Base-by-base conservation (phyloP, 306 rosid genomes). In the Quercus cerris region DNA sequence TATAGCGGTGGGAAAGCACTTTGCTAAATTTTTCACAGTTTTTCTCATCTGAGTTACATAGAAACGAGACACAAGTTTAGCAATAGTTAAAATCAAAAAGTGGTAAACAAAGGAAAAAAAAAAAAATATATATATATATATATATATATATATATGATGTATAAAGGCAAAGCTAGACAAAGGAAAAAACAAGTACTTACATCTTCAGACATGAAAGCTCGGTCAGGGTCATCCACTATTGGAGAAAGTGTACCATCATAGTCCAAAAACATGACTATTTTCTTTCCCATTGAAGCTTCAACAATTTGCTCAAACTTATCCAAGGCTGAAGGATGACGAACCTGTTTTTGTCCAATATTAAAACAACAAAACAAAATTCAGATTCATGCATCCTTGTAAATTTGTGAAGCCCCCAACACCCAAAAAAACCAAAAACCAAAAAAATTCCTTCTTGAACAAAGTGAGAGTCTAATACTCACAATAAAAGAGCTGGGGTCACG, bases 231-330 rank as follows among this genome's bases (percentile, higher is more conserved):
- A 8, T 91, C 92, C 0, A 94, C 99, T 35, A 94, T 94, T 3
- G 99, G 99, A 0, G 99, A 93, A 49, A 94, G 88, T 1, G 99
- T 94, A 33, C 99, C 99, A 62, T 94, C 99, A 3, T 94, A 94
- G 78, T 94, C 99, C 31, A 94, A 67, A 41, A 94, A 94, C 97
- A 94, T 89, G 5, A 93, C 97, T 3, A 94, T 91, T 71, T 90
- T 92, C 70, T 93, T 94, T 8, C 97, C 99, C 58, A 82, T 84
- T 0, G 99, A 87, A 28, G 93, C 97, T 51, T 90, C 94, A 56
- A 87, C 83, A 4, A 94, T 93, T 51, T 93, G 85, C 41, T 88
- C 90, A 69, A 94, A 94, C 95, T 84, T 93, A 78, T 90, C 93
- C 83, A 94, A 76, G 56, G 99, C 99, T 0, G 99, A 92, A 5